Evolutionary conservation across 208 protist genomes (phyloP), one percentile per base, ranked within the genome.

Genomic region (Kentomonas sorsogonicus): DNA sequence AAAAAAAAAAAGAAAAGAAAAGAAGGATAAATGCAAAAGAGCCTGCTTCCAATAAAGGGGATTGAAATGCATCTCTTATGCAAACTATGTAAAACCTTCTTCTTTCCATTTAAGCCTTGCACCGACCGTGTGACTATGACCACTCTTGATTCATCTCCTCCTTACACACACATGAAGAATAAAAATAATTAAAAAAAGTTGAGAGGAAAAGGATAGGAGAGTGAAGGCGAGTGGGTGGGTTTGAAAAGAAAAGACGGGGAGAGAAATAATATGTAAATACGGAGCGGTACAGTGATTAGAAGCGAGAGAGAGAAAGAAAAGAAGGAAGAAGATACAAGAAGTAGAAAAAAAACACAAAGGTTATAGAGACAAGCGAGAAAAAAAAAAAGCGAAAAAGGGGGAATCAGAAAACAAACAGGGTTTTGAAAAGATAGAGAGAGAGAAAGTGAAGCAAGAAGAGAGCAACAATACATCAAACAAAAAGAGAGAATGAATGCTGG

Each of bases 361-460:
- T 45, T 36, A 63, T 43, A 16, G 63, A 59, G 1, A 66, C 6
- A 26, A 46, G 18, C 4, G 16, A n/a, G 13, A 25, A 46, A 26
- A 55, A 7, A 36, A 43, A 58, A 70, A n/a, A 59, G 25, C 25
- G 51, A 58, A 45, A 46, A 18, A 45, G 30, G 29, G 30, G 20
- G 5, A 38, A 43, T n/a, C n/a, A n/a, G 16, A 27, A 22, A 47
- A 27, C 26, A 43, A 44, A 47, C 36, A 51, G 50, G 7, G 18
- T 20, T 46, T 20, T 22, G n/a, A n/a, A 52, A 60, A 29, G 23
- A 36, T 22, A 54, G 66, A 66, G 59, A 55, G 58, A 54, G 11
- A 13, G 43, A n/a, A 69, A 48, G 38, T 27, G 15, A 33, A 44
- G 13, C 31, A 10, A 58, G 3, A 7, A 27, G 10, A 43, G 20